phyloP scores from a whole-genome alignment of 2,329 filamentous ascomycete species.

The Fusarium euwallaceae region DNA sequence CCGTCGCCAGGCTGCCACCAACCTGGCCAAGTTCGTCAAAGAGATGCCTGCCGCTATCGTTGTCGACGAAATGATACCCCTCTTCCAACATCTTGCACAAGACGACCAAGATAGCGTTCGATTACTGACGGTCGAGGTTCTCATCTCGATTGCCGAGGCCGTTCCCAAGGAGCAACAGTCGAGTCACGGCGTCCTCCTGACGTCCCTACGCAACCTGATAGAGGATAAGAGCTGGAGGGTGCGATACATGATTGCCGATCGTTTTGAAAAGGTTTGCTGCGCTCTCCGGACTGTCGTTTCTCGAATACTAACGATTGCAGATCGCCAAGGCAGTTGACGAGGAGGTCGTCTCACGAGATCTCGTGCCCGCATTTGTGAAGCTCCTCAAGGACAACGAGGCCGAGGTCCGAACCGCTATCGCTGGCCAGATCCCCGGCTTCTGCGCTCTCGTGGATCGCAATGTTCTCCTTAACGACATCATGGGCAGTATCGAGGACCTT shows the following conservation, averaged over 20 bases:
- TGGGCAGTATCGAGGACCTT: conserved; percentile 95
- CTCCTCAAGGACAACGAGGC: conserved; percentile 98
- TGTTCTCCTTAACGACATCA: conserved; percentile 93
- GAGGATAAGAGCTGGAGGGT: conserved; percentile 99
- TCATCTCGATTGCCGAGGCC: conserved; percentile 96
- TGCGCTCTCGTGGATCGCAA: conserved; percentile 89
- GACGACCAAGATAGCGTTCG: conserved; percentile 99
- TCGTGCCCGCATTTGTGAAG: conserved; percentile 97
- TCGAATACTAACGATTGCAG: conserved; percentile 58
- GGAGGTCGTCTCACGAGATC: conserved; percentile 91
- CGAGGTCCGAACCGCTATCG: conserved; percentile 96
- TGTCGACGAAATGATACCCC: conserved; percentile 98
- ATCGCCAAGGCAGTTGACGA: conserved; percentile 99
- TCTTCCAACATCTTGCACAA: conserved; percentile 95
- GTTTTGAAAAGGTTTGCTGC: conserved; percentile 85
- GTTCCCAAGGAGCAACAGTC: conserved; percentile 98
- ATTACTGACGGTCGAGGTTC: conserved; percentile 93
- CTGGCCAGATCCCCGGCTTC: conserved; percentile 97
- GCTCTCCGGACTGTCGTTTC: conserved; percentile 50
- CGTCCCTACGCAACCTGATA: conserved; percentile 91
- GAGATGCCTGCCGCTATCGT: conserved; percentile 93
- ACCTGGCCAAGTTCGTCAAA: conserved; percentile 97
- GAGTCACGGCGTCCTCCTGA: conserved; percentile 93
- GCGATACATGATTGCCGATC: conserved; percentile 98
- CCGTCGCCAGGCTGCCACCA: conserved; percentile 94